Percentiles rank a stretch among this genome's conserved stretches.
phyloP scores from a whole-genome alignment of 2,329 filamentous ascomycete genomes.

The Colletotrichum sp. region DNA sequence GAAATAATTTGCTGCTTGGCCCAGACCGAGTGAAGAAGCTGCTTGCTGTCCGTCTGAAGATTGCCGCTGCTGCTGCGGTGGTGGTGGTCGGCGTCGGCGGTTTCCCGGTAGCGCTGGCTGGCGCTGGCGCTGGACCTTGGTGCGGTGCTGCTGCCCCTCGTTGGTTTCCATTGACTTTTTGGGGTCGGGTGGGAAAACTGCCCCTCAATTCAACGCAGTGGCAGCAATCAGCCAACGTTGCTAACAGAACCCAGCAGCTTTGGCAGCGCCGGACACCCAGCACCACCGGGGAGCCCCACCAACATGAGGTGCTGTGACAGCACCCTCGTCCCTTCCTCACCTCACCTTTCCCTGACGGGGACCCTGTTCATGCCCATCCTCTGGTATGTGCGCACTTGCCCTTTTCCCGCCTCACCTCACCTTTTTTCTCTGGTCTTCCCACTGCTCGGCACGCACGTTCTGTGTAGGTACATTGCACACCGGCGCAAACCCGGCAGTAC shows the following conservation, averaged over 20 bases:
- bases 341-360: neutral
- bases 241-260: neutral
- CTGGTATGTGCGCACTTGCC: neutral
- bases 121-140: neutral
- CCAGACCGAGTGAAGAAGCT: neutral
- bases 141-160: neutral
- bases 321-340: neutral
- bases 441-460: neutral
- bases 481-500: neutral
- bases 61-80: neutral
- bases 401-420: neutral
- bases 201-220: neutral
- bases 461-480: neutral
- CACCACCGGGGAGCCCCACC: neutral
- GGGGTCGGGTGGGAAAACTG: neutral
- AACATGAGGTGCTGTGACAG: slow-evolving; percentile 11
- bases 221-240: neutral
- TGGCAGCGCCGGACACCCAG: neutral
- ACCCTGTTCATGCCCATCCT: neutral
- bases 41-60: neutral
- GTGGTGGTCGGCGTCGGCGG: neutral
- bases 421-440: neutral
- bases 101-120: neutral
- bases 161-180: neutral
- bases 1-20: slow-evolving; percentile 9